A percentile compares a stretch with the other conserved stretches of the same genome.
Evolutionary conservation across 441 rosid species (phyloP).

Genomic region (Sinapis alba): DNA sequence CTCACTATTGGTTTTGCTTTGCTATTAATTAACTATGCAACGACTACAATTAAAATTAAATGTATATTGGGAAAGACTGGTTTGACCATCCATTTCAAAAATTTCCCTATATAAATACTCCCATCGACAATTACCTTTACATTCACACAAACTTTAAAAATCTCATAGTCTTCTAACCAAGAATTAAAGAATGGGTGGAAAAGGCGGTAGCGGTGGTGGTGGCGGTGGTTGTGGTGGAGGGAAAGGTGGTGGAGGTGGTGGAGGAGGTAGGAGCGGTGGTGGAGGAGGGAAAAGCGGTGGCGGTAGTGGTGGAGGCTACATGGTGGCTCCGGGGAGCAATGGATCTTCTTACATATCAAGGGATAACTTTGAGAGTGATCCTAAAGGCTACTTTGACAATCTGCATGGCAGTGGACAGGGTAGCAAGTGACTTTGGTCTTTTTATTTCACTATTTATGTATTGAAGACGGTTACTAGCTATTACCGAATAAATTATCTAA

Average conservation of each 20-base stretch:
- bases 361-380: constrained; percentile 32
- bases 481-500: neutral
- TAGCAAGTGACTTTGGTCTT: constrained; percentile 6
- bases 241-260: neutral
- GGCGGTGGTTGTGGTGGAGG: constrained; percentile 4
- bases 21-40: neutral
- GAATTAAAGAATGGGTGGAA: constrained; percentile 26
- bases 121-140: neutral
- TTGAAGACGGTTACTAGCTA: neutral
- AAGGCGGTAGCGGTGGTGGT: constrained; percentile 23
- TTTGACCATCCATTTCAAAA: constrained; percentile 12
- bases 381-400: constrained; percentile 37
- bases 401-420: constrained; percentile 32
- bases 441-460: neutral
- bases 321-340: constrained; percentile 33
- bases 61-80: constrained; percentile 15
- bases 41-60: constrained; percentile 21
- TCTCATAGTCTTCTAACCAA: neutral
- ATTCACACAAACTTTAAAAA: neutral
- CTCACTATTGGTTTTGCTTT: neutral
- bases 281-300: constrained; percentile 16
- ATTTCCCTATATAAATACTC: neutral
- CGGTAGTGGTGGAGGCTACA: constrained; percentile 32
- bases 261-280: neutral
- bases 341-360: constrained; percentile 37